Evolutionary conservation across 805 yeast species (phyloP).

Genomic region (Nadsonia fulvescens): DNA sequence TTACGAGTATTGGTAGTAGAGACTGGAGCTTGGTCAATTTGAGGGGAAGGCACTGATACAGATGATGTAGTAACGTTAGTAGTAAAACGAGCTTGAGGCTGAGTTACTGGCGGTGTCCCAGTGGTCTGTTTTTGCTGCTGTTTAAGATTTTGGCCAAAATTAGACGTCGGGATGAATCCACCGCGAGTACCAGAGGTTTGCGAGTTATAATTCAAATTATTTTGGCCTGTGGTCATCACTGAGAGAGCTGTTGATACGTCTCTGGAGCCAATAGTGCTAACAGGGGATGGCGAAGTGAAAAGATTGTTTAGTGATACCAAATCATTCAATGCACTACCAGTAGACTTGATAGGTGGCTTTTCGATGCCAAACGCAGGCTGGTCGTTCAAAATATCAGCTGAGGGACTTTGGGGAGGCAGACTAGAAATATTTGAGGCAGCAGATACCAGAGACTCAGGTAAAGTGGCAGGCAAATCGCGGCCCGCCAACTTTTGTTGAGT

Average conservation of each 20-base stretch:
- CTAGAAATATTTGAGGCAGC: conserved; percentile 8
- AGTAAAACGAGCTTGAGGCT: too few species aligned
- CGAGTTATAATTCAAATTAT: too few species aligned
- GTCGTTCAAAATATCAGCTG: conserved; percentile 4
- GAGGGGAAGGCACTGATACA: conserved; percentile 6
- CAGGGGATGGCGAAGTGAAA: conserved; percentile 26
- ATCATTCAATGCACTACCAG: conserved; percentile 15
- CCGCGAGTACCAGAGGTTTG: too few species aligned
- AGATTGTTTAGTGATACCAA: conserved; percentile 32
- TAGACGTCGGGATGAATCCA: conserved; percentile 75
- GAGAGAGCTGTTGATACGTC: conserved; percentile 16
- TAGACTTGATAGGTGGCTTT: conserved; percentile 7
- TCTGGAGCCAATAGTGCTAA: conserved; percentile 15
- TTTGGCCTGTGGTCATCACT: conserved; percentile 5
- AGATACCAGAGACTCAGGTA: conserved; percentile 44
- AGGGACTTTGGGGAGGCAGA: conserved; percentile 2
- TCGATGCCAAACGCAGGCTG: conserved; percentile 6
- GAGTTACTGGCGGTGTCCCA: conserved; percentile 4
- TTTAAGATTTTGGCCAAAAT: conserved; percentile 78
- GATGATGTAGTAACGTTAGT: not conserved
- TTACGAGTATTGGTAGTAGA: conserved; percentile 13
- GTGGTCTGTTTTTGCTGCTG: conserved; percentile 9
- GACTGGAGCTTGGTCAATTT: conserved; percentile 10
- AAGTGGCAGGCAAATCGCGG: conserved; percentile 51
- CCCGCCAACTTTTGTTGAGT: conserved; percentile 77